Evolutionary conservation across 768 basidiomycete species (phyloP).

Genomic region (Lentinula lateritia): DNA sequence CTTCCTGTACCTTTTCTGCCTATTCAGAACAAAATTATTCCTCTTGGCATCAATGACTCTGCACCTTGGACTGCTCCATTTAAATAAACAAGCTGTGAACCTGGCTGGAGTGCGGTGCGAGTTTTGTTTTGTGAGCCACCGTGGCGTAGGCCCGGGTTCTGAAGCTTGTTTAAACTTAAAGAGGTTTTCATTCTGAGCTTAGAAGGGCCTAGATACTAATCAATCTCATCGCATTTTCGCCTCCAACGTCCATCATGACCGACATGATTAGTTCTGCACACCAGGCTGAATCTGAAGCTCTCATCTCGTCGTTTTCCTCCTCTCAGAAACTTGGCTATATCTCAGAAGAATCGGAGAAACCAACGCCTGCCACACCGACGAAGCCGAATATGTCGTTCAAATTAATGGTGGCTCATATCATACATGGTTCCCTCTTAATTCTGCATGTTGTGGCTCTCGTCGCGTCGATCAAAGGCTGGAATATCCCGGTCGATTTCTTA

Average conservation of each 20-base stretch:
- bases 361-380: not conserved
- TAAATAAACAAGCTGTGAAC: too few species aligned
- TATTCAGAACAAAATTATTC: too few species aligned
- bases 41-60: too few species aligned
- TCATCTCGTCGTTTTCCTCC: not conserved
- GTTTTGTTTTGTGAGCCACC: too few species aligned
- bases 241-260: not conserved
- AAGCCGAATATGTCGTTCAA: not conserved
- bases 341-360: not conserved
- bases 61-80: too few species aligned
- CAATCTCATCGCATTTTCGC: too few species aligned
- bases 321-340: not conserved
- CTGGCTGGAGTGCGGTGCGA: too few species aligned
- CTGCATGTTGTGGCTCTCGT: not conserved
- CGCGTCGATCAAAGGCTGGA: not conserved
- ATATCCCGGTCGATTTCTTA: not conserved
- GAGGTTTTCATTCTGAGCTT: too few species aligned
- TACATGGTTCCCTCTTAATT: not conserved
- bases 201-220: too few species aligned
- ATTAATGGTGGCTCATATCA: not conserved
- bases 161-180: too few species aligned
- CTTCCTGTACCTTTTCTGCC: too few species aligned
- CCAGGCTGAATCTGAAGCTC: not conserved
- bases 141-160: too few species aligned
- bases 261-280: not conserved